Evolutionary conservation across 2,329 filamentous ascomycete species (phyloP).

Genomic region (Claviceps africana): DNA sequence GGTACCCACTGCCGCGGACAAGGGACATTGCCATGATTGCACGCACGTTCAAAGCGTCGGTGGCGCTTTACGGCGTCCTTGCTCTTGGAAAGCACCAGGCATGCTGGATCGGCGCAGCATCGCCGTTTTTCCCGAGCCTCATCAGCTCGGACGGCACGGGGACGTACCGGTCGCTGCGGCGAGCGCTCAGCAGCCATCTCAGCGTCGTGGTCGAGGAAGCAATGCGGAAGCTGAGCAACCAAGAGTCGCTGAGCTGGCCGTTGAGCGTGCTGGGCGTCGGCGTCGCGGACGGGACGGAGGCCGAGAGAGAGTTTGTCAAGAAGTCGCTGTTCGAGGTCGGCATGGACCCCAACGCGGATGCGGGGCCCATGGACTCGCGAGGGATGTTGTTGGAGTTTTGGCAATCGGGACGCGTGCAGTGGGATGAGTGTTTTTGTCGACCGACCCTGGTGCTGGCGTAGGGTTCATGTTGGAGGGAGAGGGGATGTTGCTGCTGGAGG

Average conservation of each 20-base stretch:
- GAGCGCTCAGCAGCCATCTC: not conserved
- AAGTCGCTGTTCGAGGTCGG: not conserved
- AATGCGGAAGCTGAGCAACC: not conserved
- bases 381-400: not conserved
- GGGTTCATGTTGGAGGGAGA: no score
- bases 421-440: not conserved
- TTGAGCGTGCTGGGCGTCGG: not conserved
- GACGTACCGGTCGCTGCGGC: not conserved
- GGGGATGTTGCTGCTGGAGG: no score
- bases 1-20: not conserved
- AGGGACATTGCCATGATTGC: not conserved
- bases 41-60: not conserved
- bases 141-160: not conserved
- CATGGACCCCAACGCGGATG: not conserved
- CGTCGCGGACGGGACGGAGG: not conserved
- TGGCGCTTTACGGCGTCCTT: not conserved
- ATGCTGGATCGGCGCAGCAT: not conserved
- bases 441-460: conserved; percentile 1
- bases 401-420: not conserved
- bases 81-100: not conserved
- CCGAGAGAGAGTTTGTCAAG: not conserved
- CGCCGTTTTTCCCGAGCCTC: not conserved
- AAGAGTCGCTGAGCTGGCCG: not conserved
- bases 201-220: not conserved
- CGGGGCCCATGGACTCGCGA: not conserved